Evolutionary conservation across 1,284 basidiomycete species (phyloP).

Genomic region (Puccinia novopanici): DNA sequence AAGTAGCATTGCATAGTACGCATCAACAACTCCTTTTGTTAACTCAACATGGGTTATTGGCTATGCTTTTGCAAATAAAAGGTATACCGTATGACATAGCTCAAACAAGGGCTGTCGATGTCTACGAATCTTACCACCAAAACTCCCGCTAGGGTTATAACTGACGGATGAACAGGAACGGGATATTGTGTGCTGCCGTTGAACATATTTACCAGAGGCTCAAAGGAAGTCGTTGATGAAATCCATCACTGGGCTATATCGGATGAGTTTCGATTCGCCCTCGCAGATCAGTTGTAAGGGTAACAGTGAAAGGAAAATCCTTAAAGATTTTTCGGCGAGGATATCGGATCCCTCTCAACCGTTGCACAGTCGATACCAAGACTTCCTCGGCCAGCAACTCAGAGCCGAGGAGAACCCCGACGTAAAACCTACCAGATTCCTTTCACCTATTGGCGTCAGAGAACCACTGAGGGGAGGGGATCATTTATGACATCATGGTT

Average conservation of each 20-base stretch:
- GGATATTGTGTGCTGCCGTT: background rate
- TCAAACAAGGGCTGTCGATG: background rate
- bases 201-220: background rate
- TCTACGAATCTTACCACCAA: too few species aligned
- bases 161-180: background rate
- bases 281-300: background rate
- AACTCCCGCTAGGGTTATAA: background rate
- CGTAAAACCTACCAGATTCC: background rate
- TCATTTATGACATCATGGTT: too few species aligned
- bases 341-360: constrained; percentile 7
- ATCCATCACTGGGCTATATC: background rate
- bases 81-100: background rate
- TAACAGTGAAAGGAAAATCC: background rate
- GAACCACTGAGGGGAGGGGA: too few species aligned
- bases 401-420: background rate
- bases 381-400: background rate
- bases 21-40: constrained; percentile 27
- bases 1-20: constrained; percentile 16
- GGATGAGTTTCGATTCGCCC: background rate
- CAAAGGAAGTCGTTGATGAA: constrained; percentile 9
- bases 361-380: background rate
- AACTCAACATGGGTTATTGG: background rate
- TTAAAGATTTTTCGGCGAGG: constrained; percentile 2
- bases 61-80: background rate
- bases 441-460: too few species aligned